Evolutionary conservation across 2,329 filamentous ascomycete species (phyloP).

Genomic region (Neofusicoccum laricinum): DNA sequence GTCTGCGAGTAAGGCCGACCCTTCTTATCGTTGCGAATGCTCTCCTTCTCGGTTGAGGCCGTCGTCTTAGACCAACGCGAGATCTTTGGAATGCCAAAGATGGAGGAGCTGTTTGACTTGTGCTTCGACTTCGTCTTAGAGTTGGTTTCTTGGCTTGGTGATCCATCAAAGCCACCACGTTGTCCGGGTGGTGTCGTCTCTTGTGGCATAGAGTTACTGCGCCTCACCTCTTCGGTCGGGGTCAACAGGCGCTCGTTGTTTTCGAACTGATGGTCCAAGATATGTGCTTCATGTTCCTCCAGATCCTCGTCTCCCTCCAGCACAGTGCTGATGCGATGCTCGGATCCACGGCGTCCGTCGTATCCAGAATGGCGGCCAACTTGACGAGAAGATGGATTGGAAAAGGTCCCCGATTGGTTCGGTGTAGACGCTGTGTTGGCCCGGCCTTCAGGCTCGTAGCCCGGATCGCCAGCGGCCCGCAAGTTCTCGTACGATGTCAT

Average conservation of each 20-base stretch:
- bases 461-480: conserved; percentile 65
- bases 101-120: conserved; percentile 77
- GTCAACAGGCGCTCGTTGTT: conserved; percentile 61
- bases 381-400: conserved; percentile 53
- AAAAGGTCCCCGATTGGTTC: conserved; percentile 74
- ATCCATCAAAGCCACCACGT: conserved; percentile 28
- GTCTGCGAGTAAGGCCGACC: conserved; percentile 60
- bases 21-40: conserved; percentile 61
- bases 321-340: conserved; percentile 86
- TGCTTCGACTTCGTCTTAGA: conserved; percentile 87
- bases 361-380: conserved; percentile 45
- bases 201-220: conserved; percentile 33
- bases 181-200: conserved; percentile 55
- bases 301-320: conserved; percentile 78
- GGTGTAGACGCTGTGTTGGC: conserved; percentile 72
- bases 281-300: conserved; percentile 52
- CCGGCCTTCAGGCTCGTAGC: conserved; percentile 80
- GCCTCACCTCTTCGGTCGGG: conserved; percentile 54
- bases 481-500: conserved; percentile 69
- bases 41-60: conserved; percentile 77
- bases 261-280: conserved; percentile 55
- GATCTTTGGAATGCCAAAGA: conserved; percentile 76
- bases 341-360: conserved; percentile 56
- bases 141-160: conserved; percentile 70
- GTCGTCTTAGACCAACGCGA: conserved; percentile 98